Evolutionary conservation across 2,329 filamentous ascomycete genomes (phyloP).

Genomic region (Botrytis elliptica): DNA sequence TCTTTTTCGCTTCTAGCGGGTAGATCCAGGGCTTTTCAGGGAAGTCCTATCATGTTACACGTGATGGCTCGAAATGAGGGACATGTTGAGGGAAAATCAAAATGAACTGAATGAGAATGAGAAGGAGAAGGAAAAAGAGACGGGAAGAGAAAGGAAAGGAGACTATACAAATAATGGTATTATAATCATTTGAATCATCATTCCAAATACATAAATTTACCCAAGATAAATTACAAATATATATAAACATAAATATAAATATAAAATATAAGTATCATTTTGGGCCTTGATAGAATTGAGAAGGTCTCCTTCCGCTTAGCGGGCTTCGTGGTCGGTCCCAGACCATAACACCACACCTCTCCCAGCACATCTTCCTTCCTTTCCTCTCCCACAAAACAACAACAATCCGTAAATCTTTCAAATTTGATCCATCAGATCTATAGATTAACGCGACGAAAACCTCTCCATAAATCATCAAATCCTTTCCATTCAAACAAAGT

Average conservation of each 20-base stretch:
- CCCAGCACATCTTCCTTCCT: conserved; percentile 13
- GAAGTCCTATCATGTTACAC: not conserved
- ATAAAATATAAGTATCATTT: not conserved
- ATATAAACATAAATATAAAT: not conserved
- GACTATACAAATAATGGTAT: not conserved
- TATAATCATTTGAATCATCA: not conserved
- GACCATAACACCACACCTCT: conserved; percentile 17
- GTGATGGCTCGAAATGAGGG: not conserved
- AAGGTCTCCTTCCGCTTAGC: conserved; percentile 17
- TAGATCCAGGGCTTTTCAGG: conserved; percentile 17
- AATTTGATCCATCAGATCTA: not conserved
- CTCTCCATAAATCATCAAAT: not conserved
- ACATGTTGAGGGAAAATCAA: not conserved
- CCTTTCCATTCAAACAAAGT: not conserved
- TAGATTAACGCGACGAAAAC: not conserved
- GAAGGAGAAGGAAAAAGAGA: not conserved
- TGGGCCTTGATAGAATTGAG: not conserved
- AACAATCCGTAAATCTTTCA: conserved; percentile 12
- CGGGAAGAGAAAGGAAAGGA: not conserved
- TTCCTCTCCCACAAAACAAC: conserved; percentile 11
- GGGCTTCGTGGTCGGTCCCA: conserved; percentile 20
- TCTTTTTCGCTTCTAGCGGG: conserved; percentile 9
- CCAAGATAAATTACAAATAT: not conserved
- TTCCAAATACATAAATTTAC: not conserved
- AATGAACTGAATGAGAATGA: not conserved